Evolutionary conservation across 1,284 basidiomycete species (phyloP).

Genomic region (Cryptococcus sp.): DNA sequence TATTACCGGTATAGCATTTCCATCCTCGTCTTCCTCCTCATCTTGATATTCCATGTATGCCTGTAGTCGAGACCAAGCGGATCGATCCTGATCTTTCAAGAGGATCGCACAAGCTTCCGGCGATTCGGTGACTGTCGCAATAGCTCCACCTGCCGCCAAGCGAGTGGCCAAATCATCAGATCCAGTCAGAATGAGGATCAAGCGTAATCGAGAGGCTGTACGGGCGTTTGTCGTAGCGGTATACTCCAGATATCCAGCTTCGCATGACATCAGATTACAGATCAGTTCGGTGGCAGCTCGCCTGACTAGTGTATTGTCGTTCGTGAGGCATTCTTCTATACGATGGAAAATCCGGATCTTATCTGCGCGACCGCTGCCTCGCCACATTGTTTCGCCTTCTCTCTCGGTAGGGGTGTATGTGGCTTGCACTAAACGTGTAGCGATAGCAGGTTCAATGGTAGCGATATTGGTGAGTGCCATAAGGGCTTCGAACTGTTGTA

Average conservation of each 20-base stretch:
- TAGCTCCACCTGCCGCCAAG: conserved; percentile 75
- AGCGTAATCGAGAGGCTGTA: conserved; percentile 64
- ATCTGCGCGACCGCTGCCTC: conserved; percentile 12
- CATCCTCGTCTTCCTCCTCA: conserved; percentile 30
- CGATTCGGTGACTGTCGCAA: conserved; percentile 68
- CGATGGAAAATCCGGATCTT: conserved; percentile 56
- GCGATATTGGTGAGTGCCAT: conserved; percentile 96
- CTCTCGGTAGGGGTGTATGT: conserved; percentile 19
- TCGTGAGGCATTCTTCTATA: conserved; percentile 75
- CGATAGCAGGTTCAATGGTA: conserved; percentile 65
- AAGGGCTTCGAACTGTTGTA: conserved; percentile 85
- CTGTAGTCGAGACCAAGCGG: conserved; percentile 45
- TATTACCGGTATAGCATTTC: conserved; percentile 34
- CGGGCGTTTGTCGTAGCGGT: conserved; percentile 40
- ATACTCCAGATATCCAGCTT: conserved; percentile 61
- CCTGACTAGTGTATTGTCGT: conserved; percentile 75
- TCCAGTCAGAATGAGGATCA: conserved; percentile 78
- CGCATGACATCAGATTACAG: conserved; percentile 81
- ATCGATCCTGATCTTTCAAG: conserved; percentile 47
- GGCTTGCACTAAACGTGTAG: conserved; percentile 55
- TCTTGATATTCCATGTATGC: conserved; percentile 28
- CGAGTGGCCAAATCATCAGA: conserved; percentile 76
- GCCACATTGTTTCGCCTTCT: conserved; percentile 10
- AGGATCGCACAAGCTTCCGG: conserved; percentile 60
- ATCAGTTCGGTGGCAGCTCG: conserved; percentile 87